Percentiles rank a stretch among this genome's conserved stretches.
Evolutionary conservation across 2,329 filamentous ascomycete genomes (phyloP).

Genomic region (Apiospora aurea): DNA sequence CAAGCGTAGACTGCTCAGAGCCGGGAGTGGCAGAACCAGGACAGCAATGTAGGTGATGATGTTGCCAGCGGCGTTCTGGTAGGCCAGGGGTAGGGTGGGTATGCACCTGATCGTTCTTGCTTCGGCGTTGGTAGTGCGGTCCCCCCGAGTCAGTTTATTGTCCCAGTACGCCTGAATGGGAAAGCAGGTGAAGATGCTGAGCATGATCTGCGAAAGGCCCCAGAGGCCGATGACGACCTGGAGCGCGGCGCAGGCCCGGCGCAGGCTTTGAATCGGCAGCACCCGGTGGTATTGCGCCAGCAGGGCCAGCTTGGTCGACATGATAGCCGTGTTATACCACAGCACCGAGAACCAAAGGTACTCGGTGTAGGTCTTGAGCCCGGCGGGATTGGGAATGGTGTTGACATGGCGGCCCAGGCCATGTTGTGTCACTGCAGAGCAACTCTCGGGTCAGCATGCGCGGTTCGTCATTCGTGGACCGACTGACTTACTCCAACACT

Average conservation of each 20-base stretch:
- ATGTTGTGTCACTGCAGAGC: not conserved
- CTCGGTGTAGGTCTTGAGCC: not conserved
- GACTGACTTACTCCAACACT: not conserved
- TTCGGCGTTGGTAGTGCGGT: not conserved
- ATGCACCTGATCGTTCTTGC: not conserved
- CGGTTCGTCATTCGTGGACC: not conserved
- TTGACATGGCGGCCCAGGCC: not conserved
- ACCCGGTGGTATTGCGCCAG: constrained; percentile 48
- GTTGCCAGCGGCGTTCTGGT: constrained; percentile 39
- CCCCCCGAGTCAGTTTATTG: not conserved
- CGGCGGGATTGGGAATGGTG: not conserved
- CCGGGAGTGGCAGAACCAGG: constrained; percentile 37
- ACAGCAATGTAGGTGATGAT: constrained; percentile 39
- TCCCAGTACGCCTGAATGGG: constrained; percentile 41
- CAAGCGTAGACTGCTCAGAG: constrained; percentile 36
- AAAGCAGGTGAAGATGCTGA: constrained; percentile 36
- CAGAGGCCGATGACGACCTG: constrained; percentile 39
- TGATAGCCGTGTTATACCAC: constrained; percentile 41
- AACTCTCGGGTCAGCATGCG: not conserved
- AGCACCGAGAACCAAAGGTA: constrained; percentile 37
- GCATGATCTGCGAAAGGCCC: constrained; percentile 38
- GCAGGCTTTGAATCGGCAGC: constrained; percentile 37
- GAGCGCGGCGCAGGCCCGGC: constrained; percentile 34
- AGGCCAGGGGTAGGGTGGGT: constrained; percentile 24
- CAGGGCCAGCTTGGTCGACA: constrained; percentile 45